phyloP scores from a whole-genome alignment of 2,329 filamentous ascomycete genomes.

The Sarocladium oryzae region DNA sequence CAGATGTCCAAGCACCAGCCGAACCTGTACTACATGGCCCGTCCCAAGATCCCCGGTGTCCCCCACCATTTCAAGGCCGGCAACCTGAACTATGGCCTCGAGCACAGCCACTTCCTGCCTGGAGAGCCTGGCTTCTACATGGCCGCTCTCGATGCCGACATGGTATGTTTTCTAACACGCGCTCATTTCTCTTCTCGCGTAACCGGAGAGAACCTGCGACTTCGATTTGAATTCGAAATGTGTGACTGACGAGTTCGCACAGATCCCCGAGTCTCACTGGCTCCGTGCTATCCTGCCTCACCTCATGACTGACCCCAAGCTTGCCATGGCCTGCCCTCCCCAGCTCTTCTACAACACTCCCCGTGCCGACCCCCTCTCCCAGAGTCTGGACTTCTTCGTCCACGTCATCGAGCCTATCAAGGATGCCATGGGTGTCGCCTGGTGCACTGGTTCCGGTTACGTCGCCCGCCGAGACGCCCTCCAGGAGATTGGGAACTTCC shows the following conservation, averaged over 20 bases:
- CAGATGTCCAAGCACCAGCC: conserved; percentile 32
- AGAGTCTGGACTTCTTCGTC: conserved; percentile 53
- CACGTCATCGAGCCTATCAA: conserved; percentile 46
- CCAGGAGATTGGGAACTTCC: conserved; percentile 56
- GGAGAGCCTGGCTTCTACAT: conserved; percentile 52
- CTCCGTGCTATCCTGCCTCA: conserved; percentile 54
- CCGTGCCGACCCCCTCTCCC: conserved; percentile 48
- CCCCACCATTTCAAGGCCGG: conserved; percentile 58
- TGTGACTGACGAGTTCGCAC: conserved; percentile 6
- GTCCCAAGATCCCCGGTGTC: conserved; percentile 39
- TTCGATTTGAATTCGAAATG: not conserved
- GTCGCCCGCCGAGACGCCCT: conserved; percentile 52
- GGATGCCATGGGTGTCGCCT: conserved; percentile 48
- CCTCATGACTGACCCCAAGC: conserved; percentile 47
- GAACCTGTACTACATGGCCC: conserved; percentile 48
- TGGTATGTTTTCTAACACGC: conserved; percentile 32
- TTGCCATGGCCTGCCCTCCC: conserved; percentile 53
- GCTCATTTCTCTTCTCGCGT: too few species aligned
- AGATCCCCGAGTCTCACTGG: conserved; percentile 56
- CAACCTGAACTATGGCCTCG: conserved; percentile 55
- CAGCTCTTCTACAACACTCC: conserved; percentile 60
- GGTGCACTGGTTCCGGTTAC: conserved; percentile 60
- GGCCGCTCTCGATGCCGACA: conserved; percentile 60
- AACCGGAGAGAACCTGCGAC: too few species aligned
- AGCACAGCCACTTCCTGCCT: conserved; percentile 41